Evolutionary conservation across 768 basidiomycete genomes (phyloP).

Genomic region (Phlebiopsis flavidoalba): DNA sequence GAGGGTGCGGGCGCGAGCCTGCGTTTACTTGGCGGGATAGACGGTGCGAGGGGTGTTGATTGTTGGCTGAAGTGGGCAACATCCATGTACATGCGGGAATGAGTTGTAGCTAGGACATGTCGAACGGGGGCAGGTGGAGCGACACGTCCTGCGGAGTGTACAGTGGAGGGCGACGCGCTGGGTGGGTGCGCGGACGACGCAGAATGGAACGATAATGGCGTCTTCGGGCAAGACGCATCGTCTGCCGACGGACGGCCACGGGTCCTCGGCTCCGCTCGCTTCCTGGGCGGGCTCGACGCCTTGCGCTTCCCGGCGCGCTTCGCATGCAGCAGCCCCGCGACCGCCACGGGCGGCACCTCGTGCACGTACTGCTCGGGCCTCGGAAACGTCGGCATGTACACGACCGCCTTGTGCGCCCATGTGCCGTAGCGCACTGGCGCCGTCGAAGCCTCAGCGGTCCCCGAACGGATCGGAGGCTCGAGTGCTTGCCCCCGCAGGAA

Average conservation of each 20-base stretch:
- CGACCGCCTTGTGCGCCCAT: slow-evolving; percentile 12
- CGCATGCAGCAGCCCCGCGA: neutral
- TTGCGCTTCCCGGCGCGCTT: slow-evolving; percentile 10
- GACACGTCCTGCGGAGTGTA: neutral
- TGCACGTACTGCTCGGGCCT: slow-evolving; percentile 22
- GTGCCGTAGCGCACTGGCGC: slow-evolving; percentile 29
- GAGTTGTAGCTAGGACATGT: neutral
- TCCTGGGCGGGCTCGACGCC: slow-evolving; percentile 4
- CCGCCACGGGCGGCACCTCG: slow-evolving; percentile 5
- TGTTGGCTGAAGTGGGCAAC: neutral
- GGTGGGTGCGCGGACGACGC: neutral
- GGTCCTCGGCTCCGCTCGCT: slow-evolving; percentile 6
- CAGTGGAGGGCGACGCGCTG: slow-evolving; percentile 7
- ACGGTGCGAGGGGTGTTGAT: neutral
- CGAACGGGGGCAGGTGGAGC: neutral
- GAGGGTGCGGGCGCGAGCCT: slow-evolving; percentile 7
- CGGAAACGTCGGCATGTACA: slow-evolving; percentile 24
- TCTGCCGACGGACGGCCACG: slow-evolving; percentile 3
- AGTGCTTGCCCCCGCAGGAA: slow-evolving; percentile 48
- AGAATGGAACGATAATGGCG: neutral
- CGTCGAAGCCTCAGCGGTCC: slow-evolving; percentile 27
- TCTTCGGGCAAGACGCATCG: slow-evolving; percentile 1
- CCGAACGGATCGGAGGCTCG: slow-evolving; percentile 34
- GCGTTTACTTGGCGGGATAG: slow-evolving; percentile 7
- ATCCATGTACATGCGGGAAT: neutral